Evolutionary conservation across 352 stramenopile species (phyloP).

Genomic region (Nothophytophthora sp.): DNA sequence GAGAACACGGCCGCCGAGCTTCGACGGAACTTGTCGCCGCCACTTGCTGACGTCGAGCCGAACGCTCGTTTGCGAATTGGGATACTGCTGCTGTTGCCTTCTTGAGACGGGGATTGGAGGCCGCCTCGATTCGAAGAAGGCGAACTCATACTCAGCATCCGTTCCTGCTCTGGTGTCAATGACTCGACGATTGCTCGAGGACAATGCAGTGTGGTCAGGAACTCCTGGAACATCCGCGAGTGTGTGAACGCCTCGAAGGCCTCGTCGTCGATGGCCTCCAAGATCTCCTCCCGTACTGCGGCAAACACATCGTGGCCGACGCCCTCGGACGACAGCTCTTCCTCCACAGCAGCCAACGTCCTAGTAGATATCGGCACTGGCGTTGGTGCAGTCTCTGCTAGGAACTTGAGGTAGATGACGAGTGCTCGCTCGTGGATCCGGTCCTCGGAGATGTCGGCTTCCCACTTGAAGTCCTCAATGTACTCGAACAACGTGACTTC

Average conservation of each 20-base stretch:
- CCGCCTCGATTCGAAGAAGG: conserved; percentile 2
- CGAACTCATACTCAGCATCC: conserved; percentile 40
- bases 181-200: conserved; percentile 40
- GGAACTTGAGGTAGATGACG: conserved; percentile 64
- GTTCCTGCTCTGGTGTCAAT: conserved; percentile 37
- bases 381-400: conserved; percentile 33
- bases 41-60: conserved; percentile 3
- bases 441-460: conserved; percentile 50
- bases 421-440: conserved; percentile 51
- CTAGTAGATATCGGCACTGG: conserved; percentile 33
- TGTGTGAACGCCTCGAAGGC: conserved; percentile 51
- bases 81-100: conserved; percentile 12
- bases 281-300: conserved; percentile 40
- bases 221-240: conserved; percentile 44
- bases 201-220: conserved; percentile 46
- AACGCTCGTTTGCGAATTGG: conserved; percentile 23
- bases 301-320: conserved; percentile 50
- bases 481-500: conserved; percentile 62
- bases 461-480: conserved; percentile 71
- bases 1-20: conserved; percentile 28
- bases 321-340: conserved; percentile 37
- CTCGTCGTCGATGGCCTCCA: conserved; percentile 52
- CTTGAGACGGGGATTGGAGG: conserved; percentile 12
- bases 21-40: conserved; percentile 8
- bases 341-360: conserved; percentile 37